Evolutionary conservation across 176 grass and related monocot species (phyloP), one percentile per base, ranked within the genome.

Genomic region (Dactylis glomerata): DNA sequence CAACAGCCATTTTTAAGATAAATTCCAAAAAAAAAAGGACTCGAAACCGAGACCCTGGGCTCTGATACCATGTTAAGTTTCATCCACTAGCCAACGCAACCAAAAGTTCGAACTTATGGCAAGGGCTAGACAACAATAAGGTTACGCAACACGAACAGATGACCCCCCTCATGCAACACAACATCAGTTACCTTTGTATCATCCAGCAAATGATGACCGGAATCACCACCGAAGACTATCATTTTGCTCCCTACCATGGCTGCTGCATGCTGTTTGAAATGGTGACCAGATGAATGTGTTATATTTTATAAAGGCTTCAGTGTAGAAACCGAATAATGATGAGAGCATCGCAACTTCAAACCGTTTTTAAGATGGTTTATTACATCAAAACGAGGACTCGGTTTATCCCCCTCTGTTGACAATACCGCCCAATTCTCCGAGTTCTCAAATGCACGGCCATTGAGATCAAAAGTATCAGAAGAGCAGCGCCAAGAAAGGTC

Each of bases 221-320:
- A 87, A 80, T 99, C 93, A 13, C 96, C 96, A 62, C 96, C 96
- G 24, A 94, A 91, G 55, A 99, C 88, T 23, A 99, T 56, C 96
- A 99, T 99, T 89, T 99, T 99, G 75, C 90, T 96, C 36, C 96
- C 96, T 54, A 99, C 87, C 72, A 94, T 81, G 37, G 93, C 93
- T 90, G 96, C 93, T 73, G 96, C 91, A 87, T 99, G 96, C 96
- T 99, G 89, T 77, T 89, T 71, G 59, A 79, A 65, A 68, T 36
- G 41, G 17, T 77, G 55, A 83, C 6, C 10, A 64, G 30, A 74
- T 42, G n/a, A 92, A 55, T 49, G 12, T 44, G 34, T 70, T 83
- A 82, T 38, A 76, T 20, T 78, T 58, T 81, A 82, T 37, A 76
- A 37, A 82, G 65, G 38, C 23, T 78, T 92, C 28, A 83, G 36